These are phyloP conservation scores for Penicillium sp. DNA, from an alignment of 2,329 filamentous ascomycete species.

Conservation along the genomic window DNA sequence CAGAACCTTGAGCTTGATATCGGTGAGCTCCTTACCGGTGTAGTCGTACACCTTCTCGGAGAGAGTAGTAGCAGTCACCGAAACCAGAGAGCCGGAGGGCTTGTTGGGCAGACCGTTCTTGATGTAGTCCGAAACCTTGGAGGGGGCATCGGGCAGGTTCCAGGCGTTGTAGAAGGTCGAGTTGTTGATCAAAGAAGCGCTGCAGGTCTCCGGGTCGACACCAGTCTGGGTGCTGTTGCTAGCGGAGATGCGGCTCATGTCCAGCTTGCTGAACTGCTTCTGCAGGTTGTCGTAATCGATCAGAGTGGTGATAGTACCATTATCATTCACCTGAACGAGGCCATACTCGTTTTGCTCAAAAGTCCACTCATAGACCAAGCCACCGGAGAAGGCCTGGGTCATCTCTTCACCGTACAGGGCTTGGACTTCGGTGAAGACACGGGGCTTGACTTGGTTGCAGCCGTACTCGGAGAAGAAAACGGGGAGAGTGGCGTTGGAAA, in stretches of 20 bases:
- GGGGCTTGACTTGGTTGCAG: conserved; percentile 65
- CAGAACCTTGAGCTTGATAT: conserved; percentile 65
- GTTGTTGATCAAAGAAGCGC: conserved; percentile 68
- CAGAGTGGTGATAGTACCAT: conserved; percentile 64
- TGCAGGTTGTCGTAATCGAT: conserved; percentile 76
- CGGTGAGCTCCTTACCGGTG: conserved; percentile 64
- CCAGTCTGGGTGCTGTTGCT: conserved; percentile 63
- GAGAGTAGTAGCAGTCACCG: conserved; percentile 63
- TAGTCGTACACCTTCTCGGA: conserved; percentile 62
- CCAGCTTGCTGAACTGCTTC: conserved; percentile 74
- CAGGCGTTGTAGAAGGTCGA: conserved; percentile 77
- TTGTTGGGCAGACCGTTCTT: conserved; percentile 73
- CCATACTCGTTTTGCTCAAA: conserved; percentile 57
- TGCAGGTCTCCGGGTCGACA: conserved; percentile 68
- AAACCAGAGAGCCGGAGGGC: conserved; percentile 68
- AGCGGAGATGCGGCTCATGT: conserved; percentile 71
- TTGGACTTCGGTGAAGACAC: conserved; percentile 66
- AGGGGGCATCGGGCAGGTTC: conserved; percentile 72
- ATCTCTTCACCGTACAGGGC: conserved; percentile 66
- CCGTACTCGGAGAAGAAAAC: conserved; percentile 73
- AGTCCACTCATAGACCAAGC: conserved; percentile 59
- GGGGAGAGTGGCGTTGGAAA: conserved; percentile 63
- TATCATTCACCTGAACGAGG: conserved; percentile 66
- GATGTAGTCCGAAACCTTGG: conserved; percentile 74
- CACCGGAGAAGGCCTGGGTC: conserved; percentile 64